Percentiles rank a stretch among this genome's conserved stretches.
These are phyloP conservation scores for Ophiostoma sp. DNA, from an alignment of 2,329 filamentous ascomycete species.

Conservation along the genomic window DNA sequence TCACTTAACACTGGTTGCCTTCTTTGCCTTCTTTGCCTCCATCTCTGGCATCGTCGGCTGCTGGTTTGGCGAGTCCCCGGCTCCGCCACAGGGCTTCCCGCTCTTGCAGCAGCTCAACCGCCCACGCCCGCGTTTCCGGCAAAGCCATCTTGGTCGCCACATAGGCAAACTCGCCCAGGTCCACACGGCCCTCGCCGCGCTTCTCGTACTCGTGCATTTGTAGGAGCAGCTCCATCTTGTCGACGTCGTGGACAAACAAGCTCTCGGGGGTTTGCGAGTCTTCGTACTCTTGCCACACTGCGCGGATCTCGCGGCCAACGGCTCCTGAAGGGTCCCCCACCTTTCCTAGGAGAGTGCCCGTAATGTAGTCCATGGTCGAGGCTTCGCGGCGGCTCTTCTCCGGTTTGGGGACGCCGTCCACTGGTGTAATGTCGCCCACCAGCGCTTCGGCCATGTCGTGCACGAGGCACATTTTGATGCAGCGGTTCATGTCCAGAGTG, in stretches of 20 bases:
- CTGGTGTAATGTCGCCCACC: constrained; percentile 94
- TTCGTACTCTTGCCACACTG: constrained; percentile 94
- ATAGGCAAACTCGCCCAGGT: constrained; percentile 83
- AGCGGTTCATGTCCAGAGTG: constrained; percentile 74
- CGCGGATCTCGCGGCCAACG: constrained; percentile 69
- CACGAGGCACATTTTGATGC: constrained; percentile 92
- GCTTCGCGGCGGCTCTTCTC: constrained; percentile 90
- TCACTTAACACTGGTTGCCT: background rate
- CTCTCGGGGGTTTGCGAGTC: constrained; percentile 80
- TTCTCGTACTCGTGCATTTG: constrained; percentile 98
- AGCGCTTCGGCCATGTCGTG: constrained; percentile 97
- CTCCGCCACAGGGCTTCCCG: constrained; percentile 41
- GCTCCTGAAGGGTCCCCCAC: constrained; percentile 50
- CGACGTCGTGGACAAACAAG: constrained; percentile 90
- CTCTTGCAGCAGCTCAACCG: constrained; percentile 69
- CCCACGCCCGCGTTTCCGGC: constrained; percentile 80
- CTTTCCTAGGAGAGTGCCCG: constrained; percentile 67
- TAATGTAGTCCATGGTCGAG: constrained; percentile 89
- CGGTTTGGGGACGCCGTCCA: constrained; percentile 78
- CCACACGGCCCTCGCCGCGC: constrained; percentile 59
- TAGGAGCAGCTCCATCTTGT: constrained; percentile 91
- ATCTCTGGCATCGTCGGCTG: constrained; percentile 1
- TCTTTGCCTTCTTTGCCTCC: background rate
- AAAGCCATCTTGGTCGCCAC: constrained; percentile 73
- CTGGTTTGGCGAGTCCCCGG: background rate